Base-by-base conservation (phyloP, 192 early-diverging fungal genomes). In the Entomortierella parvispora region DNA sequence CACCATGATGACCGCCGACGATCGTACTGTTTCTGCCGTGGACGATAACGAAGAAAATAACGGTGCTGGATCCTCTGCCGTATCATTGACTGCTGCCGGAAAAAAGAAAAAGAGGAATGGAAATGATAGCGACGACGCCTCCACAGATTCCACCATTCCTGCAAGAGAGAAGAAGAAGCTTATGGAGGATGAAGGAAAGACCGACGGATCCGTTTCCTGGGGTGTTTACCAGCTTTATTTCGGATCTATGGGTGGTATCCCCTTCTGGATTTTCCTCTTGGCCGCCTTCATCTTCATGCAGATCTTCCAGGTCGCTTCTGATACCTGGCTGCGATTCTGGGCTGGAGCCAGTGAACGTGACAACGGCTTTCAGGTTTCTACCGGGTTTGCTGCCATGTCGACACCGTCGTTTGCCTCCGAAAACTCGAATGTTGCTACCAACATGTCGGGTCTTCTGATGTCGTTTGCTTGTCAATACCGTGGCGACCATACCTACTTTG, bases 151-250 rank as follows among this genome's bases (percentile, higher is more conserved):
- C 18, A 79, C 81, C 37, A 81, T 86, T 22, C 80, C 70, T 25
- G 59, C 60, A 46, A 59, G 81, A 8, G 69, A 81, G 7, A 71
- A 66, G 26, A 76, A 80, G 47, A 81, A 88, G 68, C 80, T 98
- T 37, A 93, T 95, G 50, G 79, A 89, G 34, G 92, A 93, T 10
- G 98, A 99, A 71, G 90, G 93, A 65, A 88, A 90, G 47, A 91
- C 90, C 22, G 86, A 89, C 20, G 98, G 98, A 0, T 85, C 86
- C 53, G 94, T 99, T 54, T 85, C 84, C 26, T 85, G 80, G 23
- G 45, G 64, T 7, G 90, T 98, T 8, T 99, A 95, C 87, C 63
- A 88, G n/a, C 72, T 84, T 7, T 99, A 97, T 72, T 85, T 91
- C 68, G 79, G 79, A 31, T 89, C 90, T 23, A 89, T 90, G 46